Base-by-base conservation (phyloP, 2,329 filamentous ascomycete genomes). In the Myrmaecium sp. region DNA sequence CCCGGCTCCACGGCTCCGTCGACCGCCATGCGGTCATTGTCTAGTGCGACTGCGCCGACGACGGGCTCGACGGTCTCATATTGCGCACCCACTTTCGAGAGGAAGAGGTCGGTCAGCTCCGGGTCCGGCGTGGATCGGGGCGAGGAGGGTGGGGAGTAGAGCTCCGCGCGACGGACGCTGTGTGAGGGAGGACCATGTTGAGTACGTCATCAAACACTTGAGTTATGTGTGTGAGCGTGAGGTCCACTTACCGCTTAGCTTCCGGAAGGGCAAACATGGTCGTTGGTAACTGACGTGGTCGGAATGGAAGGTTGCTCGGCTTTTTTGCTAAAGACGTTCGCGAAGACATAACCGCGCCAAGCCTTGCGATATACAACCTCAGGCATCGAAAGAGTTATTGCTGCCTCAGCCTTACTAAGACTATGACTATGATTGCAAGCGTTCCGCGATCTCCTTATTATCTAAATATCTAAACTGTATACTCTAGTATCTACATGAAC, bases 71-170 rank as follows among this genome's bases (percentile, higher is more conserved):
- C 42, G 30, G 41, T 49, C 9, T 36, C 35, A 23, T 38, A 47
- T 14, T 46, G 36, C 26, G 33, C 27, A 20, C 34, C 30, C 5
- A 39, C 26, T n/a, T 33, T 42, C 11, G 39, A 36, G 15, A 42
- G 45, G 16, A 51, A 32, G 16, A 48, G 41, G 16, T 43, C 39
- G 16, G 42, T 36, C 17, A 51, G 29, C 21, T 36, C 38, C 25
- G 44, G 42, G 24, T 50, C 47, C 8, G 49, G 49, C 8, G 47
- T 47, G 14, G 44, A 47, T 28, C 41, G 44, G 5, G 44, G 40
- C 7, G 47, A 50, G 6, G 42, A 40, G 16, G 30, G 30, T 20
- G 46, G 45, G 14, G 47, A 51, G 14, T 42, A 35, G 6, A 52
- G 47, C 23, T 51, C 46, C 12, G 42, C 32, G 26, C 49, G 49